Percentiles rank a stretch among this genome's conserved stretches.
Conservation (phyloP, 2,329 filamentous ascomycete species). For the Niveomyces coronatus region DNA sequence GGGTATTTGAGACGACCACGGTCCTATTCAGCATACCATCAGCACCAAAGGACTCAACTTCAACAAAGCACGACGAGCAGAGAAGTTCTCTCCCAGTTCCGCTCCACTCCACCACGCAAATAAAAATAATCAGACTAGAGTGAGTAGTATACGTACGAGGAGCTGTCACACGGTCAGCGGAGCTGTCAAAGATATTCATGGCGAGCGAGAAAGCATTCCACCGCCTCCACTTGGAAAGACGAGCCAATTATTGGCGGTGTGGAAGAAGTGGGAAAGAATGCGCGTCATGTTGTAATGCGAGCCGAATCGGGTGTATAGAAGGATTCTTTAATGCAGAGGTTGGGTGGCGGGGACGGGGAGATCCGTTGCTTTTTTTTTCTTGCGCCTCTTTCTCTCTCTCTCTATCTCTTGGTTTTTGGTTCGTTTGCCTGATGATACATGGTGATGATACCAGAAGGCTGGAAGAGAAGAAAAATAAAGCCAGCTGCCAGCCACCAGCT, state of each 20-base stretch:
- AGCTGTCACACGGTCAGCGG: conserved; percentile 25
- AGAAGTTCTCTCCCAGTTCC: too few relatives aligned
- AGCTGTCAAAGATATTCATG: conserved; percentile 30
- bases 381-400: too few relatives aligned
- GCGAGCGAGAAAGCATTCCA: conserved; percentile 13
- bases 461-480: conserved; percentile 1
- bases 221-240: conserved; percentile 23
- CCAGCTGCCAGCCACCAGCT: conserved; percentile 7
- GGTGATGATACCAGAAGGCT: conserved; percentile 7
- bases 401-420: too few relatives aligned
- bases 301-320: conserved; percentile 1
- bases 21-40: conserved; percentile 6
- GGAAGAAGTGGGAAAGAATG: conserved; percentile 18
- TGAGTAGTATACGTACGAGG: conserved; percentile 22
- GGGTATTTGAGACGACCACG: conserved; percentile 9
- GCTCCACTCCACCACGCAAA: too few relatives aligned
- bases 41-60: conserved; percentile 5
- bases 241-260: conserved; percentile 23
- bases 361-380: not conserved
- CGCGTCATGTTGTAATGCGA: conserved; percentile 18
- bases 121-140: not conserved
- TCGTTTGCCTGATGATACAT: too few relatives aligned
- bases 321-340: conserved; percentile 5
- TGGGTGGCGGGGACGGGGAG: not conserved
- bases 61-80: not conserved